Conservation (phyloP, 805 yeast species). For the Ogataea nonfermentans region DNA sequence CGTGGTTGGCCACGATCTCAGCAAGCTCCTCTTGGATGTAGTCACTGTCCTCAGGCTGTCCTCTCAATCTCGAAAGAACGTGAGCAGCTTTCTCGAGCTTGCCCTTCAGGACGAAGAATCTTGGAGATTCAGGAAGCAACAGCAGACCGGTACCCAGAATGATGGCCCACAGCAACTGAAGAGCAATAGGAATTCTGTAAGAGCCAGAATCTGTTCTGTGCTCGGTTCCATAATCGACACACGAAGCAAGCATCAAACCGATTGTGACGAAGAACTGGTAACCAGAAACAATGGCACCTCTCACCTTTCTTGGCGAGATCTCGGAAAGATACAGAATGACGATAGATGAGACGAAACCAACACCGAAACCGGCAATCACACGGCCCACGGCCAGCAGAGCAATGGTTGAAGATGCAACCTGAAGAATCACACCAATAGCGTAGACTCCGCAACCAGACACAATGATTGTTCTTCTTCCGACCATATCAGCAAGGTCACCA, state of each 20-base stretch:
- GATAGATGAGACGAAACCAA: conserved; percentile 74
- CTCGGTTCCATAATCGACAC: conserved; percentile 68
- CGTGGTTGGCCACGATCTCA: conserved; percentile 52
- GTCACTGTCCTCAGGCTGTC: conserved; percentile 45
- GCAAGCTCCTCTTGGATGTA: conserved; percentile 49
- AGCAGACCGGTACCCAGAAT: conserved; percentile 60
- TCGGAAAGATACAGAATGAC: conserved; percentile 80
- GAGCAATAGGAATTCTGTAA: conserved; percentile 73
- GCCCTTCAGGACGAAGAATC: conserved; percentile 61
- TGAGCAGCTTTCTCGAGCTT: conserved; percentile 54
- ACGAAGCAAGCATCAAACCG: conserved; percentile 69
- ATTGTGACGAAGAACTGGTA: conserved; percentile 67
- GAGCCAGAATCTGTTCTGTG: conserved; percentile 50
- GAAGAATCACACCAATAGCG: conserved; percentile 48
- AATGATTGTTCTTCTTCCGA: conserved; percentile 50
- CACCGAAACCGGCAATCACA: conserved; percentile 70
- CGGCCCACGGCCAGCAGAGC: conserved; percentile 64
- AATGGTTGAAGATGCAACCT: conserved; percentile 45
- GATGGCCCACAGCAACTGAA: conserved; percentile 70
- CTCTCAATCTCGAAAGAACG: conserved; percentile 54
- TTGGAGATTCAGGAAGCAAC: conserved; percentile 74
- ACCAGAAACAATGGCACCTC: conserved; percentile 75
- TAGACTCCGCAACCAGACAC: conserved; percentile 44
- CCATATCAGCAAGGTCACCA: conserved; percentile 47
- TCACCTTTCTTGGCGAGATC: conserved; percentile 71